phyloP scores from a whole-genome alignment of 306 rosid genomes.

The Albizia julibrissin region DNA sequence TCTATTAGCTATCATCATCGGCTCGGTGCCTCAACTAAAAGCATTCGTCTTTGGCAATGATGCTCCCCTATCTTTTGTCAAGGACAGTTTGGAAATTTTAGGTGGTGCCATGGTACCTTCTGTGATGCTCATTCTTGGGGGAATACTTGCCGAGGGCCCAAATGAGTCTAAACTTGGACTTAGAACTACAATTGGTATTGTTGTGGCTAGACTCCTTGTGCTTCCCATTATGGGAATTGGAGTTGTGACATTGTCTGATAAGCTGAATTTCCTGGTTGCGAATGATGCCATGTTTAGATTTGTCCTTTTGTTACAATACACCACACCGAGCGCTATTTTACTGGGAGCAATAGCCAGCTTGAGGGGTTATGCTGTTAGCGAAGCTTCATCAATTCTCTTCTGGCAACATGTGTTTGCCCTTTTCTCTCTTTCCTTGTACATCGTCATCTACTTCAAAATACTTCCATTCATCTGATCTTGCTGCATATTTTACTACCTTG shows the following conservation, averaged over 20 bases:
- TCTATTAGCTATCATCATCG: constrained; percentile 74
- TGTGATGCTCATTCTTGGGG: constrained; percentile 90
- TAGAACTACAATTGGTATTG: constrained; percentile 70
- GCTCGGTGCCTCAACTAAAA: constrained; percentile 71
- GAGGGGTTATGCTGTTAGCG: constrained; percentile 88
- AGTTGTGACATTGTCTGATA: constrained; percentile 58
- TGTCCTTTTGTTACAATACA: constrained; percentile 82
- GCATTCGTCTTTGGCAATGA: constrained; percentile 63
- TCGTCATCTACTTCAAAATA: constrained; percentile 68
- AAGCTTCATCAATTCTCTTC: constrained; percentile 86
- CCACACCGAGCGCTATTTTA: constrained; percentile 85
- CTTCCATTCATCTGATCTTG: constrained; percentile 43
- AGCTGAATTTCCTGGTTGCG: constrained; percentile 55
- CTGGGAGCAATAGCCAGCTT: constrained; percentile 89
- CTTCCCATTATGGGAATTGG: constrained; percentile 87
- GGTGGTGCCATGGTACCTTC: constrained; percentile 83
- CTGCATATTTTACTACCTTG: constrained; percentile 8
- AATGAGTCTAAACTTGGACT: constrained; percentile 73
- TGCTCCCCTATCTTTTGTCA: constrained; percentile 72
- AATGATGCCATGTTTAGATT: constrained; percentile 69
- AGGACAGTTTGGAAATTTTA: constrained; percentile 72
- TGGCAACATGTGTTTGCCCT: constrained; percentile 92
- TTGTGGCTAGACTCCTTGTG: constrained; percentile 74
- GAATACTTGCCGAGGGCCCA: constrained; percentile 94
- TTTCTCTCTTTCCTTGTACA: constrained; percentile 73